A percentile compares a stretch with the other conserved stretches of the same genome.
These are phyloP conservation scores for Podila minutissima DNA, from an alignment of 192 early-diverging fungal species.

Conservation along the genomic window DNA sequence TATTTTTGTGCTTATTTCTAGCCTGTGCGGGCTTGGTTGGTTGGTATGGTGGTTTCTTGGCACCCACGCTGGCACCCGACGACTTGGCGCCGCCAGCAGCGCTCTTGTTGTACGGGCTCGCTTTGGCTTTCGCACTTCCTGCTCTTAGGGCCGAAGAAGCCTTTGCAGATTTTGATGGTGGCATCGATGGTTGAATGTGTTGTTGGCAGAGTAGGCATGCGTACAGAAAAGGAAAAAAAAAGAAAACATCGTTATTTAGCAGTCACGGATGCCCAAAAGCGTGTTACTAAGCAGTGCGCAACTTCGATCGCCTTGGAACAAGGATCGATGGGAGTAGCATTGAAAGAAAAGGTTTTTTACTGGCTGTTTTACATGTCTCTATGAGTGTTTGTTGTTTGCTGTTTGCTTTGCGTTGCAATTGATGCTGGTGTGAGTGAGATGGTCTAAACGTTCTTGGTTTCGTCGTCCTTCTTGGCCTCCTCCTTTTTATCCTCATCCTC, in stretches of 20 bases:
- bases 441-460: slow-evolving; percentile 4
- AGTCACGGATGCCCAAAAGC: too few relatives aligned
- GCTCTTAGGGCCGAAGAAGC: slow-evolving; percentile 15
- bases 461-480: slow-evolving; percentile 13
- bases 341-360: too few relatives aligned
- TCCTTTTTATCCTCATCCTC: slow-evolving; percentile 56
- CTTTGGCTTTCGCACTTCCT: slow-evolving; percentile 11
- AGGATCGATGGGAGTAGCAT: too few relatives aligned
- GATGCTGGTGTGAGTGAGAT: too few relatives aligned
- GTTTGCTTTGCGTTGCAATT: too few relatives aligned
- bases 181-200: slow-evolving; percentile 15
- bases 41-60: background rate
- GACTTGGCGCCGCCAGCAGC: background rate
- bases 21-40: slow-evolving; percentile 23
- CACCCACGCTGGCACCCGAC: background rate
- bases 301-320: too few relatives aligned
- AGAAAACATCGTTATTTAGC: too few relatives aligned
- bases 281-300: too few relatives aligned
- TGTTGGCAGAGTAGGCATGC: background rate
- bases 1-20: slow-evolving; percentile 34
- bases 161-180: slow-evolving; percentile 25
- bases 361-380: too few relatives aligned
- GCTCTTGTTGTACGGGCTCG: slow-evolving; percentile 30
- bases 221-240: background rate
- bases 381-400: too few relatives aligned